Percentiles rank a stretch among this genome's conserved stretches.
Evolutionary conservation across 164 flowering plant species (phyloP).

Genomic region (Aristolochia californica): DNA sequence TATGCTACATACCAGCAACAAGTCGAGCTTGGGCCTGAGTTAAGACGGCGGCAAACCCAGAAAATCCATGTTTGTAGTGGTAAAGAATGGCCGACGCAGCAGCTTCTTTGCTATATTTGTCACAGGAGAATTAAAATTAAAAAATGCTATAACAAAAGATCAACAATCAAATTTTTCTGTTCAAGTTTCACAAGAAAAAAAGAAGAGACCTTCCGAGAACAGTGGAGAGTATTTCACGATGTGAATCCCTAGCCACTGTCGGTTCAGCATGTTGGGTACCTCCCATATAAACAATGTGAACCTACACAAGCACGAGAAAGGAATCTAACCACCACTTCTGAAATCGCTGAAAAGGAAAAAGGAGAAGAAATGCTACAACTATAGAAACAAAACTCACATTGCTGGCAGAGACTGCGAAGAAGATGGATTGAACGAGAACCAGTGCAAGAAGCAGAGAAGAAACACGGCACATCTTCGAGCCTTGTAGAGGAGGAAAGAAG

Average conservation of each 20-base stretch:
- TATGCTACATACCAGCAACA: too few relatives aligned
- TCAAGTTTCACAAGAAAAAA: background rate
- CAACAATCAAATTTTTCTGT: background rate
- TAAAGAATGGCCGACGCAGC: constrained; percentile 7
- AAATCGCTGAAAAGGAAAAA: constrained; percentile 36
- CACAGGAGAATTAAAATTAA: background rate
- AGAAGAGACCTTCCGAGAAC: constrained; percentile 27
- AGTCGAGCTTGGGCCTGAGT: too few relatives aligned
- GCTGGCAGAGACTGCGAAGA: too few relatives aligned
- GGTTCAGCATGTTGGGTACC: too few relatives aligned
- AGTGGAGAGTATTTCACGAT: constrained; percentile 29
- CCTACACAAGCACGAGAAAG: too few relatives aligned
- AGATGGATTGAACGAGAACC: constrained; percentile 2
- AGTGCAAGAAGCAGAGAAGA: constrained; percentile 15
- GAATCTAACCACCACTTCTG: constrained; percentile 18
- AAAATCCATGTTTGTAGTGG: constrained; percentile 29
- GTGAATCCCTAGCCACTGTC: constrained; percentile 21
- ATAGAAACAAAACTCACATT: too few relatives aligned
- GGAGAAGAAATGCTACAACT: too few relatives aligned
- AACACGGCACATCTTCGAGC: background rate
- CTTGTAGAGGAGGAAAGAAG: background rate
- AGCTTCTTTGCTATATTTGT: constrained; percentile 25
- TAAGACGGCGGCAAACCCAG: constrained; percentile 42
- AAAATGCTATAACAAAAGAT: too few relatives aligned
- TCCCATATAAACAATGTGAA: too few relatives aligned